Evolutionary conservation across 257 asterid genomes (phyloP), one percentile per base, ranked within the genome.

Genomic region (Handroanthus guayacan): DNA sequence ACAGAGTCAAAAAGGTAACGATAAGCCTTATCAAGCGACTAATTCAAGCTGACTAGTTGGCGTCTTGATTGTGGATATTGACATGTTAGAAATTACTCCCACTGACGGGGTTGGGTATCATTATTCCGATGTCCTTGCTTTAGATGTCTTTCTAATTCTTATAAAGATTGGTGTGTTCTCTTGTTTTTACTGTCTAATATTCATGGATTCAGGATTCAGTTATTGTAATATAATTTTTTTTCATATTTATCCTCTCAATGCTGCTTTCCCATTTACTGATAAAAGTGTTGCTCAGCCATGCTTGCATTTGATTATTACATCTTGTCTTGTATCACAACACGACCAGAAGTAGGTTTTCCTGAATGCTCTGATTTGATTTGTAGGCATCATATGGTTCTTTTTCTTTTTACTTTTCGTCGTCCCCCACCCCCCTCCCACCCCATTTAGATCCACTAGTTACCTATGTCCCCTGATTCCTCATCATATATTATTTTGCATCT

Each of bases 41-140:
- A 76, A 79, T 82, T 81, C 86, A 50, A 86, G 82, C 87, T 77
- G 87, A 89, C 86, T 80, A 73, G 74, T 79, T 64, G 79, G 86
- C 61, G 5, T 75, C 75, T 56, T 57, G 75, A 81, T 73, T 78
- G 88, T 84, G 80, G 84, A 86, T 84, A 88, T 80, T 85, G 88
- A 86, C 86, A 69, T 84, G 84, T 78, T 81, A 84, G 82, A 74
- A 85, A 66, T 58, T 81, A 84, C 78, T 87, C 79, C 77, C 65
- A 64, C 84, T 81, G 82, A 80, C 38, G 72, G 79, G 77, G 75
- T 74, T 76, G 82, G 86, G 76, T 83, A 55, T 73, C 77, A 16
- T 77, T 52, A 14, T 82, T 74, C 66, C 67, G 71, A 74, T 76
- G 74, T 74, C 60, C 67, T 77, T 71, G 78, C 72, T 62, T 77